Base-by-base conservation (phyloP, 805 yeast species). In the Kazachstania viticola region DNA sequence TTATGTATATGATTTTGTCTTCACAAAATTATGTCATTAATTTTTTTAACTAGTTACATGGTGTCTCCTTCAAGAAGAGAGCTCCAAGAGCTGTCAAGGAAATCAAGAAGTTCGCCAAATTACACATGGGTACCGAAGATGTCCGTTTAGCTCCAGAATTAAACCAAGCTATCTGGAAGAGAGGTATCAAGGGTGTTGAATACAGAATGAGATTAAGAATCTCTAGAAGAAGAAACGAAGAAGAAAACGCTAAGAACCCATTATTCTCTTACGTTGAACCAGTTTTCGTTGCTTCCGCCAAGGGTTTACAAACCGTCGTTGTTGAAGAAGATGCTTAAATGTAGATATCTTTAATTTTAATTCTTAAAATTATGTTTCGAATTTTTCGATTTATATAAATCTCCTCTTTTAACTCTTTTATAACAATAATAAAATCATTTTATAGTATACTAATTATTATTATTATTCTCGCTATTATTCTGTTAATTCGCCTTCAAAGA, bases 11-110 rank as follows among this genome's bases (percentile, higher is more conserved):
- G 11, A 19, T 8, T 19, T 19, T 7, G 9, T 8, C 11, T 19
- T 19, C 11, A 19, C 22, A 8, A 19, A 15, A 14, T 9, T 21
- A 12, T 14, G 9, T 26, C 21, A 25, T n/a, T 25, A 19, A 23
- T 27, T 24, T 21, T 29, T 29, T 25, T 25, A 32, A 51, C 28
- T 60, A 80, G 93, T 81, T 85, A 66, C 94, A 83, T 72, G 97
- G 97, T 75, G 87, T 79, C 57, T 81, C 84, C 71, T 91, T 88
- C 95, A 91, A 91, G 79, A 82, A 81, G 81, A 85, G 96, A 75
- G 99, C 99, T 62, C 99, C 99, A 73, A 83, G 73, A 66, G 98
- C 99, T 60, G 91, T 88, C 72, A 91, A 84, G 82, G 98, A 85
- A 71, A 87, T 91, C 75, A 88, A 84, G 78, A 85, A 82, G 72